Evolutionary conservation across 1,284 basidiomycete genomes (phyloP).

Genomic region (Moesziomyces antarcticus): DNA sequence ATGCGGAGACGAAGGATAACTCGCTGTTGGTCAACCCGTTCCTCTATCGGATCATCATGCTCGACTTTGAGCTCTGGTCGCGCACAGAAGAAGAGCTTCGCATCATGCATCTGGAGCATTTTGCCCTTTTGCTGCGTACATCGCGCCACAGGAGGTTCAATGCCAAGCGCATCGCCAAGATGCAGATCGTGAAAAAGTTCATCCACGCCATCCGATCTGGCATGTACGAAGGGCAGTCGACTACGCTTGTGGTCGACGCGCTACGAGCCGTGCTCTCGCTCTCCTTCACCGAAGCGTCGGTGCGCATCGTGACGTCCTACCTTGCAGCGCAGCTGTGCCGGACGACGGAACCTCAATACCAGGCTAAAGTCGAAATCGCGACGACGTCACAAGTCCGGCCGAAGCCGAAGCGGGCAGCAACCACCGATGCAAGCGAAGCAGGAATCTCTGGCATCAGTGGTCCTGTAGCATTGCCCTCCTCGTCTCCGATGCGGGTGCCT

Average conservation of each 20-base stretch:
- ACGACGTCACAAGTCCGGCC: constrained; percentile 3
- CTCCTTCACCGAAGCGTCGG: constrained; percentile 77
- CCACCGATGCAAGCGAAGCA: neutral
- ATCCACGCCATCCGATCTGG: constrained; percentile 76
- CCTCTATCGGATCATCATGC: constrained; percentile 83
- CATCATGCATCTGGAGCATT: constrained; percentile 81
- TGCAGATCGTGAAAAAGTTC: constrained; percentile 77
- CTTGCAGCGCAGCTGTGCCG: constrained; percentile 82
- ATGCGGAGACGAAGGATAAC: constrained; percentile 70
- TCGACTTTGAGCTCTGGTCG: constrained; percentile 92
- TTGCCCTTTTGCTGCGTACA: constrained; percentile 76
- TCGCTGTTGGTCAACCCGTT: constrained; percentile 79
- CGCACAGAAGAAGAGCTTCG: constrained; percentile 78
- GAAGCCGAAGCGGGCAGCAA: constrained; percentile 12
- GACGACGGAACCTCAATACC: constrained; percentile 58
- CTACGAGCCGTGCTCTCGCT: constrained; percentile 67
- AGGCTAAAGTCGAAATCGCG: neutral
- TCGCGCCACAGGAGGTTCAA: constrained; percentile 72
- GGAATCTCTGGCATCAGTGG: no score
- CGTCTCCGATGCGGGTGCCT: neutral
- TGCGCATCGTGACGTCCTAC: constrained; percentile 87
- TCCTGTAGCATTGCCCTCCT: neutral
- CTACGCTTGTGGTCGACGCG: constrained; percentile 17
- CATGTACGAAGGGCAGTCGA: constrained; percentile 8
- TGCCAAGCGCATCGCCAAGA: constrained; percentile 56